These are phyloP conservation scores for Arbutus unedo DNA, from an alignment of 148 eudicot species.

Conservation along the genomic window DNA sequence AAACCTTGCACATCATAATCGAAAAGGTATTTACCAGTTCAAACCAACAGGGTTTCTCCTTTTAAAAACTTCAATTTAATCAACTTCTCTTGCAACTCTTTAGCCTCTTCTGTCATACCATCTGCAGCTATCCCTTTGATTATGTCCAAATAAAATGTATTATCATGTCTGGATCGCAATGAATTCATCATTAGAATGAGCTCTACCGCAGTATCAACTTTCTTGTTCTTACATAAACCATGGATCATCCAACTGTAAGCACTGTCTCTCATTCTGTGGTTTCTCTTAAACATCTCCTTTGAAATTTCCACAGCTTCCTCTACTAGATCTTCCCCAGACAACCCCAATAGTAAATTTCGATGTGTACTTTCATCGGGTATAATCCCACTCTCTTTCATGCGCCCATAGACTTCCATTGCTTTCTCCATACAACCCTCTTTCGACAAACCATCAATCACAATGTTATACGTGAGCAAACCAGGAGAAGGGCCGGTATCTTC, in stretches of 20 bases:
- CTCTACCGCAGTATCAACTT: slow-evolving; percentile 57
- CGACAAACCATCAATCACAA: slow-evolving; percentile 73
- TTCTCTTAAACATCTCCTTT: slow-evolving; percentile 51
- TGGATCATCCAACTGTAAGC: slow-evolving; percentile 46
- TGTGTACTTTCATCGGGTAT: slow-evolving; percentile 73
- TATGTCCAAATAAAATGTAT: slow-evolving; percentile 34
- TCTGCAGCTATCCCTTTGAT: slow-evolving; percentile 49
- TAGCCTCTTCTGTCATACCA: slow-evolving; percentile 66
- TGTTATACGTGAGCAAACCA: slow-evolving; percentile 62
- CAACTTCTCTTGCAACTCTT: slow-evolving; percentile 41
- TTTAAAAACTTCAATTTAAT: slow-evolving; percentile 40
- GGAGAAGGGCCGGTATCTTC: slow-evolving; percentile 46
- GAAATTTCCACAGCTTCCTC: slow-evolving; percentile 62
- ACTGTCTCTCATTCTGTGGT: slow-evolving; percentile 38
- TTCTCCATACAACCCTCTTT: slow-evolving; percentile 67
- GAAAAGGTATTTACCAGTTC: slow-evolving; percentile 15
- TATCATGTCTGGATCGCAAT: slow-evolving; percentile 29
- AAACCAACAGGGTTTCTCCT: slow-evolving; percentile 10
- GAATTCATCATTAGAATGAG: slow-evolving; percentile 58
- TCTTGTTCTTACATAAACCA: slow-evolving; percentile 50
- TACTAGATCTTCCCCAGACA: slow-evolving; percentile 44
- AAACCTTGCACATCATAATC: neutral
- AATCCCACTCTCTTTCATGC: slow-evolving; percentile 46
- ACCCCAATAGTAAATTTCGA: slow-evolving; percentile 69
- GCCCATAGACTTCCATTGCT: slow-evolving; percentile 54